These are phyloP conservation scores for Anacardium occidentale DNA, from an alignment of 345 rosid species.

Conservation along the genomic window DNA sequence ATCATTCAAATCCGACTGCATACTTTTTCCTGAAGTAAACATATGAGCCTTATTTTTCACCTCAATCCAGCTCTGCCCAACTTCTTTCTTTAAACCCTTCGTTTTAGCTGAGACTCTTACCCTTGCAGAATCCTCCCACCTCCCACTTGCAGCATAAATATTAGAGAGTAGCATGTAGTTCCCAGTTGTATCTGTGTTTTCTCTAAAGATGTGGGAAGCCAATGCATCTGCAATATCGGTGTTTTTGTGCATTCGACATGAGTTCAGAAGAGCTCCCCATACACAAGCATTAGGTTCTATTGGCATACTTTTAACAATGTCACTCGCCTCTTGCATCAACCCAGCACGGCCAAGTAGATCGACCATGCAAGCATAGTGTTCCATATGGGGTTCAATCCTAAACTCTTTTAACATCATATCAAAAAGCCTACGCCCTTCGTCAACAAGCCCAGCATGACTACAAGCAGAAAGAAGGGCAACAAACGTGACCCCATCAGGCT, in stretches of 20 bases:
- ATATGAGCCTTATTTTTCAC: constrained; percentile 45
- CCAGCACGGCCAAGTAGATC: constrained; percentile 77
- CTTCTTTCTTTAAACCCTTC: constrained; percentile 65
- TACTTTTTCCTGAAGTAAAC: constrained; percentile 47
- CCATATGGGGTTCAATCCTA: constrained; percentile 53
- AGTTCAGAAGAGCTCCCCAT: constrained; percentile 70
- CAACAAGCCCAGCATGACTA: constrained; percentile 69
- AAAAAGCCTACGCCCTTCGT: constrained; percentile 48
- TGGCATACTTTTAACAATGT: constrained; percentile 61
- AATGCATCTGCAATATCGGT: constrained; percentile 42
- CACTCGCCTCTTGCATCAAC: constrained; percentile 54
- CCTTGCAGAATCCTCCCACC: constrained; percentile 67
- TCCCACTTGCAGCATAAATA: constrained; percentile 64
- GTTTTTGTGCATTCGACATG: constrained; percentile 64
- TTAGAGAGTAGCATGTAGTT: constrained; percentile 63
- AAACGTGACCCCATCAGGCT: constrained; percentile 63
- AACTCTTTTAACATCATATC: constrained; percentile 39
- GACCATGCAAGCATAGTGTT: constrained; percentile 70
- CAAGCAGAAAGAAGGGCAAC: constrained; percentile 78
- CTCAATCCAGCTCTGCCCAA: constrained; percentile 72
- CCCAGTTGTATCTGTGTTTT: constrained; percentile 39
- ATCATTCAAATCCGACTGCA: constrained; percentile 26
- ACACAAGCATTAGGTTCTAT: constrained; percentile 57
- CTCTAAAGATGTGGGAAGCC: constrained; percentile 39
- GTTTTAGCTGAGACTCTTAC: constrained; percentile 57